Evolutionary conservation across 2,329 filamentous ascomycete genomes (phyloP).

Genomic region (Hypoxylon sp.): DNA sequence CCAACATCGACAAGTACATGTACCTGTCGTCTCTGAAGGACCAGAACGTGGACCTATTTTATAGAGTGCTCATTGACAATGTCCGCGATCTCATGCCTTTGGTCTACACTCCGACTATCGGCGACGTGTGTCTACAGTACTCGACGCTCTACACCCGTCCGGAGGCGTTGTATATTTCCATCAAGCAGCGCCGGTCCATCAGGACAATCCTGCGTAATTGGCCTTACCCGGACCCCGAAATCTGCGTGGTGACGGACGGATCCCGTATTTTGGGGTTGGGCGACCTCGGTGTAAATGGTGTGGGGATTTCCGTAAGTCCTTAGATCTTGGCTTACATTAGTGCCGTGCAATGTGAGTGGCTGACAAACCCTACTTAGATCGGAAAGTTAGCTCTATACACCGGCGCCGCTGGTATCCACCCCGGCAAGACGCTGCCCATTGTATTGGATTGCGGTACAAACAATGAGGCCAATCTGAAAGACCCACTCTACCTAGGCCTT

Average conservation of each 20-base stretch:
- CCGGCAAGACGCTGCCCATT: slow-evolving; percentile 83
- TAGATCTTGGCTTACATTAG: slow-evolving; percentile 26
- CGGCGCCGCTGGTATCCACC: slow-evolving; percentile 93
- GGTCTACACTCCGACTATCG: slow-evolving; percentile 91
- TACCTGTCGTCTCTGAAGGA: slow-evolving; percentile 83
- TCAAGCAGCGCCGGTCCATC: slow-evolving; percentile 92
- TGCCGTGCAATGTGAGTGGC: slow-evolving; percentile 43
- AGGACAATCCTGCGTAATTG: slow-evolving; percentile 92
- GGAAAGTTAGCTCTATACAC: slow-evolving; percentile 97
- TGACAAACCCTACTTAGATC: slow-evolving; percentile 66
- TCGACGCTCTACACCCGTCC: slow-evolving; percentile 95
- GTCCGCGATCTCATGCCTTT: slow-evolving; percentile 83
- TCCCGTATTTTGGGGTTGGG: slow-evolving; percentile 93
- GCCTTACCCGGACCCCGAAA: slow-evolving; percentile 90
- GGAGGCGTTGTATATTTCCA: slow-evolving; percentile 96
- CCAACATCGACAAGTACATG: slow-evolving; percentile 84
- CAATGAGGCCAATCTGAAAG: slow-evolving; percentile 76
- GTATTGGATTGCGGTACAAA: slow-evolving; percentile 77
- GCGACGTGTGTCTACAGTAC: slow-evolving; percentile 96
- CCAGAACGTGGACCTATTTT: slow-evolving; percentile 86
- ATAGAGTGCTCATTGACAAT: slow-evolving; percentile 84
- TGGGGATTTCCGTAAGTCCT: slow-evolving; percentile 87
- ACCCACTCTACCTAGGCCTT: slow-evolving; percentile 89
- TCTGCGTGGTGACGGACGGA: slow-evolving; percentile 96
- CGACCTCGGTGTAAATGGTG: slow-evolving; percentile 95